Evolutionary conservation across 1,284 basidiomycete species (phyloP).

Genomic region (Heterobasidion occidentale): DNA sequence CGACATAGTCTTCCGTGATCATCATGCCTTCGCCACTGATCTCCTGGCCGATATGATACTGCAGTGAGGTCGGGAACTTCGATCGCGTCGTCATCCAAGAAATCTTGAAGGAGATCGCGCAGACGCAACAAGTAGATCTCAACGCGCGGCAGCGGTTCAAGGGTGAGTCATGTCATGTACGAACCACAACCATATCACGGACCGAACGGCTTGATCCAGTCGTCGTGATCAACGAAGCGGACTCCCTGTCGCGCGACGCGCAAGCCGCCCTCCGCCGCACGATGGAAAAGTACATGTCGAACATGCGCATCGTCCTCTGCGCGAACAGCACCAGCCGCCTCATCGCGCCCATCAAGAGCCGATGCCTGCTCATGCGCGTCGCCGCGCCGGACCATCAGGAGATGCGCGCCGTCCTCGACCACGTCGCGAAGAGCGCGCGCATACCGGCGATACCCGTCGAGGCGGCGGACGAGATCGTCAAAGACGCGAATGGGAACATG

Average conservation of each 20-base stretch:
- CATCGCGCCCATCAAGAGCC: constrained; percentile 94
- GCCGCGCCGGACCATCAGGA: constrained; percentile 80
- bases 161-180: constrained; percentile 36
- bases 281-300: constrained; percentile 99
- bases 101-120: constrained; percentile 96
- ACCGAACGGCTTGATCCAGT: constrained; percentile 42
- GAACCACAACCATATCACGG: not conserved
- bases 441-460: constrained; percentile 72
- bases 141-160: constrained; percentile 96
- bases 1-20: not conserved
- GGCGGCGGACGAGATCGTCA: constrained; percentile 67
- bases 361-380: constrained; percentile 91
- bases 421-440: constrained; percentile 79
- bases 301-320: constrained; percentile 94
- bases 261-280: constrained; percentile 95
- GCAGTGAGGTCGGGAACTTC: constrained; percentile 92
- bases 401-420: constrained; percentile 77
- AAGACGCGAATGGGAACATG: constrained; percentile 84
- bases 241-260: constrained; percentile 90
- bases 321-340: constrained; percentile 96
- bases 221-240: constrained; percentile 98
- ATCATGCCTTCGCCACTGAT: not conserved
- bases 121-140: constrained; percentile 97
- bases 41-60: not conserved
- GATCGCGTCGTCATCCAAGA: constrained; percentile 97